These are phyloP conservation scores for Juglanconis oblonga DNA, from an alignment of 2,329 filamentous ascomycete genomes.

Conservation along the genomic window DNA sequence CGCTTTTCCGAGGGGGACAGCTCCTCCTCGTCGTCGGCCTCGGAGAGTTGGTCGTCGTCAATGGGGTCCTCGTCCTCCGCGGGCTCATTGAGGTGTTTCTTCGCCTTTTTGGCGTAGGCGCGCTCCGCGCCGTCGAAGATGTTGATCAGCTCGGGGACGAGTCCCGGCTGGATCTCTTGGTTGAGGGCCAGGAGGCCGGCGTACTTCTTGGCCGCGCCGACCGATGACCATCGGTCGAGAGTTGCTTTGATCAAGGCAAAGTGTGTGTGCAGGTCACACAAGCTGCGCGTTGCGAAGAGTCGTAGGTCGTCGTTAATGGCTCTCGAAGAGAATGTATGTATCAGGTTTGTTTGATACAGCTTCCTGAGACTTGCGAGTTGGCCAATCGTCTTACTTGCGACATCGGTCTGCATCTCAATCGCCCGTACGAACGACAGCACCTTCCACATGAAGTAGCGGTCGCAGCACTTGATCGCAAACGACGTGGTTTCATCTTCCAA, in stretches of 20 bases:
- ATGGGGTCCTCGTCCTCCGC: constrained; percentile 72
- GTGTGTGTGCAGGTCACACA: constrained; percentile 79
- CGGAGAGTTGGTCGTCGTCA: constrained; percentile 60
- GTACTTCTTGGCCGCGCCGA: constrained; percentile 38
- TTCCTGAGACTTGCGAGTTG: constrained; percentile 54
- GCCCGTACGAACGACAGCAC: constrained; percentile 57
- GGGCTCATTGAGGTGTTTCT: constrained; percentile 60
- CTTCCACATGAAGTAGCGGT: constrained; percentile 98
- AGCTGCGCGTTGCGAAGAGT: constrained; percentile 68
- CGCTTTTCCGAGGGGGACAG: constrained; percentile 57
- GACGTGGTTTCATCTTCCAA: constrained; percentile 76
- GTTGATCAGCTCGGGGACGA: constrained; percentile 67
- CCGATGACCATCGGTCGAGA: constrained; percentile 41
- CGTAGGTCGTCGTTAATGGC: constrained; percentile 75
- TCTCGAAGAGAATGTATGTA: constrained; percentile 65
- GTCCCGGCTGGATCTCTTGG: constrained; percentile 63
- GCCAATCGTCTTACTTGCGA: constrained; percentile 59
- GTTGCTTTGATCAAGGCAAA: constrained; percentile 69
- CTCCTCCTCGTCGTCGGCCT: constrained; percentile 54
- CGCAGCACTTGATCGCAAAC: constrained; percentile 70
- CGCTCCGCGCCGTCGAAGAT: constrained; percentile 78
- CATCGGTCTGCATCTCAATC: constrained; percentile 51
- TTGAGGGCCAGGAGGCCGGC: constrained; percentile 60
- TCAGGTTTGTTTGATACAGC: constrained; percentile 59
- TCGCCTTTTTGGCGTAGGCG: constrained; percentile 68